Percentiles rank a stretch among this genome's conserved stretches.
phyloP scores from a whole-genome alignment of 1,139 yeast genomes.

The Scheffersomyces illinoinensis region DNA sequence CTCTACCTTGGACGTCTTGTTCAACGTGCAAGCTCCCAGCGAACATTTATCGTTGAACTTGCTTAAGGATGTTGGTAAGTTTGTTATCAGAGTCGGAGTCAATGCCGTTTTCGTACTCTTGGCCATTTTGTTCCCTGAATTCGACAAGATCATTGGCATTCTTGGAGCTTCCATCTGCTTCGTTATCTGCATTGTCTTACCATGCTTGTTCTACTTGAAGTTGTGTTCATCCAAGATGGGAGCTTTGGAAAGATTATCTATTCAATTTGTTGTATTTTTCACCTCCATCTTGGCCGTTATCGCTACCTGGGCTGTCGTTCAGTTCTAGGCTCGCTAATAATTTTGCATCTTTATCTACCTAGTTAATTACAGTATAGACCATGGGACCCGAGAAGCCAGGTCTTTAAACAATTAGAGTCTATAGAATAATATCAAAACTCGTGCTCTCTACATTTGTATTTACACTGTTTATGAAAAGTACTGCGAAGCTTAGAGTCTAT shows the following conservation, averaged over 20 bases:
- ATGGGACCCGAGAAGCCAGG: not conserved
- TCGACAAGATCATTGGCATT: constrained; percentile 56
- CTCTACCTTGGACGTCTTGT: constrained; percentile 52
- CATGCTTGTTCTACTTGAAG: constrained; percentile 53
- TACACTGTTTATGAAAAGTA: not conserved
- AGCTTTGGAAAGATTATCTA: constrained; percentile 22
- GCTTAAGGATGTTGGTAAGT: constrained; percentile 10
- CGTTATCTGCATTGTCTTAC: constrained; percentile 55
- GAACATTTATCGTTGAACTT: not conserved
- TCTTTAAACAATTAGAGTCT: not conserved
- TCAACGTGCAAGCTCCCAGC: constrained; percentile 16
- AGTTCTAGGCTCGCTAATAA: constrained; percentile 12
- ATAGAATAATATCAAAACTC: not conserved
- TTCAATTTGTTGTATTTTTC: constrained; percentile 22
- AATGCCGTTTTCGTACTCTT: constrained; percentile 50
- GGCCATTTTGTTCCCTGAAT: constrained; percentile 59
- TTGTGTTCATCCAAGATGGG: constrained; percentile 29
- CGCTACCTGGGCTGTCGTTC: constrained; percentile 47
- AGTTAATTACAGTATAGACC: not conserved
- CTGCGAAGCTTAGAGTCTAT: not conserved
- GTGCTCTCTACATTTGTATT: not conserved
- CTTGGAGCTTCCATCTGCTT: constrained; percentile 61
- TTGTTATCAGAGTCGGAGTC: constrained; percentile 43
- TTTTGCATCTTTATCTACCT: not conserved
- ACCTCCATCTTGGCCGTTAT: constrained; percentile 29